Evolutionary conservation across 495 filamentous ascomycete genomes (phyloP), one percentile per base, ranked within the genome.

Genomic region (Lasiosphaeria hispida): DNA sequence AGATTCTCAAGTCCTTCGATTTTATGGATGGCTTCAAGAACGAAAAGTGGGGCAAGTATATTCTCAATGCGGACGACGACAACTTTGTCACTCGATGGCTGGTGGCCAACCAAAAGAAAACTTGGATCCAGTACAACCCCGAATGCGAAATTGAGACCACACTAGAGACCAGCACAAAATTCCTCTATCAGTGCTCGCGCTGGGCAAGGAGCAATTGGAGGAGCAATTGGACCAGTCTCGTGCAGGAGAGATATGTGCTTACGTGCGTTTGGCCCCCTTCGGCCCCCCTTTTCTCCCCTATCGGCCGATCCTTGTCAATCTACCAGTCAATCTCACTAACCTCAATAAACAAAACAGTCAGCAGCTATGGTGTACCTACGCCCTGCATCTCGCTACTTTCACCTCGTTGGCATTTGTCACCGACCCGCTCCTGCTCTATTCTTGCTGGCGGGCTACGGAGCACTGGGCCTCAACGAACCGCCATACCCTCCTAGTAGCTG

Each of bases 151-250:
- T 93, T 47, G 78, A 87, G 69, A 93, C 89, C 7, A 90, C 86
- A 3, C 72, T 91, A 51, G 88, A 92, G 69, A 84, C 86, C 66
- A 87, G 88, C 69, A 72, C 75, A 40, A 87, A 85, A 62, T 92
- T 89, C 64, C 71, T 92, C 51, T 85, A 84, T 67, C 89, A 93
- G 73, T 91, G 88, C 69, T 79, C 88, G 8, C 83, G 89, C 30
- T 93, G 89, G 89, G 87, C 87, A 18, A 77, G 89, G 62, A 90
- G 86, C 72, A 90, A 90, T 69, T 92, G 86, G 86, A 77, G 89
- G 62, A 89, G 87, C 71, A 92, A 93, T 69, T 82, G 88, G 61
- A 89, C 85, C 33, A 89, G 86, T 62, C 83, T 91, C 73, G 80
- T 88, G 55, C 77, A 77, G 64, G 87, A 91, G 63, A 76, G 81